Percentiles rank a stretch among this genome's conserved stretches.
These are phyloP conservation scores for Jaenimonas drosophilae DNA, from an alignment of 208 protist species.

Conservation along the genomic window DNA sequence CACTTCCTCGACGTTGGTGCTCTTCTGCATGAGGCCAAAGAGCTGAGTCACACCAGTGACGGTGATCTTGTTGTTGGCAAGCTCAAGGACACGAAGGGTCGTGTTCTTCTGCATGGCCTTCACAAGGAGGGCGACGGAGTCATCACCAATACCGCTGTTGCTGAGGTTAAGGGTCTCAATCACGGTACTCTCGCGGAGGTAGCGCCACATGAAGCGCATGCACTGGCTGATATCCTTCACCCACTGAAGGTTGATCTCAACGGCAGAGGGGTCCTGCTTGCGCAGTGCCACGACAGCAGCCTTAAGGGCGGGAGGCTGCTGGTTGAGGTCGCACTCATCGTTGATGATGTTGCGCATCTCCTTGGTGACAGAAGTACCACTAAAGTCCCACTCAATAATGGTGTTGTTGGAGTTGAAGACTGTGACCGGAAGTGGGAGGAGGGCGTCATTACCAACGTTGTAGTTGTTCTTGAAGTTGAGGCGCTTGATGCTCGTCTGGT, in stretches of 20 bases:
- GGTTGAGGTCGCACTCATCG: slow-evolving; percentile 70
- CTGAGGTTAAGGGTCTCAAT: slow-evolving; percentile 72
- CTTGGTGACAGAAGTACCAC: slow-evolving; percentile 43
- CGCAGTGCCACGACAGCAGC: slow-evolving; percentile 37
- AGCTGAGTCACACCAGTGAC: slow-evolving; percentile 42
- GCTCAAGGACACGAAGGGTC: slow-evolving; percentile 52
- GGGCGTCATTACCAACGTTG: slow-evolving; percentile 42
- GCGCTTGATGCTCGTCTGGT: slow-evolving; percentile 25
- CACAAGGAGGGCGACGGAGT: slow-evolving; percentile 43
- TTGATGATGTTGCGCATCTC: slow-evolving; percentile 20
- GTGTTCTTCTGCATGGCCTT: slow-evolving; percentile 47
- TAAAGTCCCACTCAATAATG: slow-evolving; percentile 45
- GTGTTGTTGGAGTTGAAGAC: slow-evolving; percentile 52
- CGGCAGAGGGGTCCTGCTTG: slow-evolving; percentile 27
- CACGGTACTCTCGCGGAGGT: slow-evolving; percentile 33
- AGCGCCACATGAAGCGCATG: slow-evolving; percentile 47
- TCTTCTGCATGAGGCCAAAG: slow-evolving; percentile 33
- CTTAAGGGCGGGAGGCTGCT: slow-evolving; percentile 57
- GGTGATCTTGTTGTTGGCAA: slow-evolving; percentile 83
- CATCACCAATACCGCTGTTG: slow-evolving; percentile 55
- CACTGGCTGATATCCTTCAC: slow-evolving; percentile 34
- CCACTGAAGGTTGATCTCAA: slow-evolving; percentile 74
- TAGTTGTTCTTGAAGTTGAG: slow-evolving; percentile 55
- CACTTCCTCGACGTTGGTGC: slow-evolving; percentile 46
- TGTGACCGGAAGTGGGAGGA: slow-evolving; percentile 17